Evolutionary conservation across 129 eudicot species (phyloP).

Genomic region (Arctium minus): DNA sequence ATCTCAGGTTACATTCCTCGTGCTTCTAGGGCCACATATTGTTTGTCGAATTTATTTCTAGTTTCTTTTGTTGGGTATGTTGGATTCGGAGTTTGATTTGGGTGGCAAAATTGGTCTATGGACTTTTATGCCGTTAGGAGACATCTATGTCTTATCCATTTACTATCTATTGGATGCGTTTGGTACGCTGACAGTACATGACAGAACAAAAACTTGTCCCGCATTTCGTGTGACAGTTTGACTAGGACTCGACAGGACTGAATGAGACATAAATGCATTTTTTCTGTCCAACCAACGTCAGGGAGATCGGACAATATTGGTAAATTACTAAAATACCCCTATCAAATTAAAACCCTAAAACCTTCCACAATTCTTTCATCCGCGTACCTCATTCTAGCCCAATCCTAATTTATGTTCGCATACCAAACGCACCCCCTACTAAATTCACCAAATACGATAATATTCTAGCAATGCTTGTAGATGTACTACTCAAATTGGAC

Average conservation of each 20-base stretch:
- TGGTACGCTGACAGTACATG: not conserved
- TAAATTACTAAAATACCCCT: not conserved
- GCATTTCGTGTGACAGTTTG: not conserved
- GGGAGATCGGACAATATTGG: not conserved
- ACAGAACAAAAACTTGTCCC: not conserved
- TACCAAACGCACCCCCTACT: not conserved
- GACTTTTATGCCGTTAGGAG: not conserved
- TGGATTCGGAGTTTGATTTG: not conserved
- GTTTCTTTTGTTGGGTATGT: not conserved
- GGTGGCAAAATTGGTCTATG: not conserved
- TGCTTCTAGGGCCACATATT: not conserved
- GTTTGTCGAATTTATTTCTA: not conserved
- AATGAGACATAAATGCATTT: not conserved
- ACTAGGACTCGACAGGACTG: not conserved
- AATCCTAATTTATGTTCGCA: not conserved
- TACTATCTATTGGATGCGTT: not conserved
- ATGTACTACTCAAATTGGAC: not conserved
- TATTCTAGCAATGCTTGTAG: not conserved
- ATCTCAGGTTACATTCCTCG: conserved; percentile 60
- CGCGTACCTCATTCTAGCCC: too few relatives aligned
- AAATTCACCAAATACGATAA: not conserved
- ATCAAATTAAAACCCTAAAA: not conserved
- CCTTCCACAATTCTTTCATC: too few relatives aligned
- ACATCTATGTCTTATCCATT: not conserved
- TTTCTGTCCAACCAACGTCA: not conserved